These are phyloP conservation scores for Penicillium daleae DNA, from an alignment of 495 filamentous ascomycete species.

Conservation along the genomic window DNA sequence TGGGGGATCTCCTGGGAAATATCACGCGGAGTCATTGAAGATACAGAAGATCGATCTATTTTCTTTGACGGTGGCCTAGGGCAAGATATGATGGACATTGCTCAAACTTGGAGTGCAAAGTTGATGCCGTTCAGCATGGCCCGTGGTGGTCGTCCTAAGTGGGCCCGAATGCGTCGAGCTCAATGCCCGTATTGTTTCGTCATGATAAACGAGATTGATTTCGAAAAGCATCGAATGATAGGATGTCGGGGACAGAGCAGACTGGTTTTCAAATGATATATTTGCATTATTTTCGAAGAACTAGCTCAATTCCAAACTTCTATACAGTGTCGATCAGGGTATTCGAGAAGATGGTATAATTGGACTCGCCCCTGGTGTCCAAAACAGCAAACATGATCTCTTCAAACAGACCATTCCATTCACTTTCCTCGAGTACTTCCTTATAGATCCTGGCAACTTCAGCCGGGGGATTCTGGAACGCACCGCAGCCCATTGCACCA, in stretches of 20 bases:
- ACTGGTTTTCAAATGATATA: no score
- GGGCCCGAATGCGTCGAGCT: background rate
- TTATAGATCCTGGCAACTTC: constrained; percentile 65
- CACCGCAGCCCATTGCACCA: constrained; percentile 71
- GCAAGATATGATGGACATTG: background rate
- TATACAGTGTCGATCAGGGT: constrained; percentile 27
- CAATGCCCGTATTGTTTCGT: background rate
- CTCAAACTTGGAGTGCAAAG: background rate
- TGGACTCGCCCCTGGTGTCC: constrained; percentile 41
- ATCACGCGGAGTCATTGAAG: background rate
- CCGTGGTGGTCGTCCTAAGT: background rate
- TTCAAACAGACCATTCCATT: constrained; percentile 52
- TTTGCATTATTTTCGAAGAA: background rate
- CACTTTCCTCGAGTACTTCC: constrained; percentile 57
- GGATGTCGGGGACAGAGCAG: background rate
- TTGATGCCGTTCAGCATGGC: background rate
- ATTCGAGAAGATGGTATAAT: constrained; percentile 53
- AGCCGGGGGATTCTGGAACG: constrained; percentile 61
- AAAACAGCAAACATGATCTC: constrained; percentile 40
- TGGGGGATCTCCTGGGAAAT: background rate
- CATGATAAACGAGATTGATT: background rate
- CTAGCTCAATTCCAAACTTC: background rate
- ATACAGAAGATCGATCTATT: background rate
- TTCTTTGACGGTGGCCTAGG: background rate
- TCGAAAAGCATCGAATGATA: background rate